Percentiles rank a stretch among this genome's conserved stretches.
Evolutionary conservation across 176 grass and related monocot species (phyloP).

Genomic region (Bolboschoenus planiculmis): DNA sequence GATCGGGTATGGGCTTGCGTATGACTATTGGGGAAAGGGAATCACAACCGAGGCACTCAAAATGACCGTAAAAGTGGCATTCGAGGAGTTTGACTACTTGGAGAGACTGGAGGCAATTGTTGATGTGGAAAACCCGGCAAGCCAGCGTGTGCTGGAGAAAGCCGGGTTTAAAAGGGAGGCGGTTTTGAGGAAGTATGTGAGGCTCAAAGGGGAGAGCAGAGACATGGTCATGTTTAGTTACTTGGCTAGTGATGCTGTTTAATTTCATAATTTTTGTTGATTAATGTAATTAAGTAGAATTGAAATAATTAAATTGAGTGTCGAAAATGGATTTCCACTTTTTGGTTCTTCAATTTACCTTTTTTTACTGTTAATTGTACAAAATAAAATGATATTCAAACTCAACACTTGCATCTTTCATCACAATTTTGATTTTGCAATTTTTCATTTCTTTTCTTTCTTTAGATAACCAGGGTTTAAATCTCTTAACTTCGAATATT

Average conservation of each 20-base stretch:
- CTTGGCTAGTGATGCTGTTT: slow-evolving; percentile 8
- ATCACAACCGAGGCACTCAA: slow-evolving; percentile 33
- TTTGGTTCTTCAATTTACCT: neutral
- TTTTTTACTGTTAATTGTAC: neutral
- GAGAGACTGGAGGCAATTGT: slow-evolving; percentile 59
- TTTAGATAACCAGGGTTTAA: neutral
- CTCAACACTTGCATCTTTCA: neutral
- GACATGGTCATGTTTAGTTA: slow-evolving; percentile 71
- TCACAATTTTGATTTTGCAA: neutral
- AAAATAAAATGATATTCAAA: too few relatives aligned
- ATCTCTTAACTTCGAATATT: neutral
- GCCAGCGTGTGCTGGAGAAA: slow-evolving; percentile 84
- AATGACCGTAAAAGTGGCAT: slow-evolving; percentile 12
- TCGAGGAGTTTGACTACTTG: slow-evolving; percentile 39
- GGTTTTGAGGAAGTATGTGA: slow-evolving; percentile 37
- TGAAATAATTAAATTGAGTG: neutral
- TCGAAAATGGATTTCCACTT: neutral
- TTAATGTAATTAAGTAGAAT: neutral
- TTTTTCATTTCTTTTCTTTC: neutral
- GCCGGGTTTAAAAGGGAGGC: slow-evolving; percentile 60
- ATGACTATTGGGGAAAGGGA: slow-evolving; percentile 52
- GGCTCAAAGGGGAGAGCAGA: slow-evolving; percentile 49
- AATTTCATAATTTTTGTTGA: neutral
- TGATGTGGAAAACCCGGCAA: slow-evolving; percentile 60
- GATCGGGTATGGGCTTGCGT: slow-evolving; percentile 55